Conservation (phyloP, 192 early-diverging fungal genomes). For the Backusella morwellensis region DNA sequence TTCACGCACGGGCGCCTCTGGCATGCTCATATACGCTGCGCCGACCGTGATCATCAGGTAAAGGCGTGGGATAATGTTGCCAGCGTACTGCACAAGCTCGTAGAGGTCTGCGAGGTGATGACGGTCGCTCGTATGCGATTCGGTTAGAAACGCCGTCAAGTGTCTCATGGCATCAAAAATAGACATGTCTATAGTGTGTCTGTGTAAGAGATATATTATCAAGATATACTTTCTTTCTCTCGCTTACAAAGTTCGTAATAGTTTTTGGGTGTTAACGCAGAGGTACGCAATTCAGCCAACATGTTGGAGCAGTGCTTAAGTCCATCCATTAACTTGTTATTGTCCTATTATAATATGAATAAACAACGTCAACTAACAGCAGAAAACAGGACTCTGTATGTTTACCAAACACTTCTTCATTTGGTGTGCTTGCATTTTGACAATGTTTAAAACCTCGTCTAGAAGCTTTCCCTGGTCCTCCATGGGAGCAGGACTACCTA, state of each 20-base stretch:
- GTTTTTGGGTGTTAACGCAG: conserved; percentile 92
- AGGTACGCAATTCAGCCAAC: conserved; percentile 94
- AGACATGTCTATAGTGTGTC: conserved; percentile 75
- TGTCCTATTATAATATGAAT: conserved; percentile 53
- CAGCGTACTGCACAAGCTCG: conserved; percentile 98
- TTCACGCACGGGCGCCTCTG: conserved; percentile 92
- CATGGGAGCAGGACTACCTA: conserved; percentile 39
- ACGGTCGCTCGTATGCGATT: conserved; percentile 79
- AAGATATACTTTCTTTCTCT: background rate
- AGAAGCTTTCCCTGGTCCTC: conserved; percentile 92
- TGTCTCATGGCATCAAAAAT: conserved; percentile 97
- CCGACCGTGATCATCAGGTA: conserved; percentile 99
- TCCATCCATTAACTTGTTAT: conserved; percentile 93
- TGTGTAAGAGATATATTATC: no score
- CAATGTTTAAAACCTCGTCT: conserved; percentile 89
- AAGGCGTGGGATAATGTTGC: conserved; percentile 95
- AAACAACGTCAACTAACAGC: background rate
- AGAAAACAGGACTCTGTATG: background rate
- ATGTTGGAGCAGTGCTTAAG: conserved; percentile 99
- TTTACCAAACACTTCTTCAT: conserved; percentile 92
- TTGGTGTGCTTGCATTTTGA: conserved; percentile 93
- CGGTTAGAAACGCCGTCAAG: conserved; percentile 86
- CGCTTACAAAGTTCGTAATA: conserved; percentile 98
- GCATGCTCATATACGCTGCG: conserved; percentile 92
- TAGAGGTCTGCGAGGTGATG: conserved; percentile 93